Conservation (phyloP, 1,139 yeast species). For the Zygosaccharomyces sapae region DNA sequence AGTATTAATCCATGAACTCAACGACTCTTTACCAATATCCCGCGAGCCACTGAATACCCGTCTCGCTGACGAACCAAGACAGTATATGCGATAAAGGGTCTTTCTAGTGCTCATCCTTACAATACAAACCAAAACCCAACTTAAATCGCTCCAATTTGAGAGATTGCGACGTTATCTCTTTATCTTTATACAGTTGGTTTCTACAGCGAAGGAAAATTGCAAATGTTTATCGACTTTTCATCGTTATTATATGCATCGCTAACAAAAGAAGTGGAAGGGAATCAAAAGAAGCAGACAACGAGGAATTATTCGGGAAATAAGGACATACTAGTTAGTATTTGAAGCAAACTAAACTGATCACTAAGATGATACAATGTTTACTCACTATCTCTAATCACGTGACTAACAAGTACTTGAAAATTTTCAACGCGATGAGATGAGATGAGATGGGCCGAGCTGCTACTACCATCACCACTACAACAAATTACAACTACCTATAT, state of each 20-base stretch:
- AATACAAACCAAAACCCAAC: background rate
- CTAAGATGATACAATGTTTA: background rate
- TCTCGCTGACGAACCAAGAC: conserved; percentile 25
- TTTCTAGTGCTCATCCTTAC: conserved; percentile 19
- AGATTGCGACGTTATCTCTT: too few relatives aligned
- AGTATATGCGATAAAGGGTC: conserved; percentile 26
- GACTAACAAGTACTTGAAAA: conserved; percentile 4
- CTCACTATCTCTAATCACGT: background rate
- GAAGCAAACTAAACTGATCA: background rate
- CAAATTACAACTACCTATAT: background rate
- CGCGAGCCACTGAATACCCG: conserved; percentile 24
- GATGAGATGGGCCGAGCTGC: conserved; percentile 17
- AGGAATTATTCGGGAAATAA: too few relatives aligned
- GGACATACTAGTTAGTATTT: too few relatives aligned
- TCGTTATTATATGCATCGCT: too few relatives aligned
- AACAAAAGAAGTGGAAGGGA: too few relatives aligned
- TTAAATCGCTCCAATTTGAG: background rate
- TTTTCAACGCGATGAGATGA: conserved; percentile 14
- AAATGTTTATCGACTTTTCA: too few relatives aligned
- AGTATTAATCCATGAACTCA: conserved; percentile 25
- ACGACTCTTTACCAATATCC: conserved; percentile 24
- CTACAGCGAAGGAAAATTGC: too few relatives aligned
- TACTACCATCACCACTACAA: background rate
- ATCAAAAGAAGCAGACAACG: too few relatives aligned
- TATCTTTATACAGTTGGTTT: too few relatives aligned